These are phyloP conservation scores for Aspergillus indologenus DNA, from an alignment of 495 filamentous ascomycete genomes.

Conservation along the genomic window DNA sequence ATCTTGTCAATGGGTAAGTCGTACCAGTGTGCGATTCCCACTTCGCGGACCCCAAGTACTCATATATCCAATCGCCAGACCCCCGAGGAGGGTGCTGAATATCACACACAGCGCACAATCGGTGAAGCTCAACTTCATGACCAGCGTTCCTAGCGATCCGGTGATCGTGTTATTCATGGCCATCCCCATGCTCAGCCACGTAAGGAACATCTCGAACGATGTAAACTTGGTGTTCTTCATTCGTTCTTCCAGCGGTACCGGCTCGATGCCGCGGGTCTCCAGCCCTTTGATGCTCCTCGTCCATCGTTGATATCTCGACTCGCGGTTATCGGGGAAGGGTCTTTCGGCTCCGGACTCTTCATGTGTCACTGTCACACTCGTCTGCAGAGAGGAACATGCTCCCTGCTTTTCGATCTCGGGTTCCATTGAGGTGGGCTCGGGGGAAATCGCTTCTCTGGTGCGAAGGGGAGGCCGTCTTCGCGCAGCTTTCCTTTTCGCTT, in stretches of 20 bases:
- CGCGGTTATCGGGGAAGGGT: slow-evolving; percentile 11
- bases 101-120: slow-evolving; percentile 64
- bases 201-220: slow-evolving; percentile 58
- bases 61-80: slow-evolving; percentile 62
- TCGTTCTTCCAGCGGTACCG: slow-evolving; percentile 56
- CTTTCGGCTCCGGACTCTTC: slow-evolving; percentile 8
- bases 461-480: not conserved
- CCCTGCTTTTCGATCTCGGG: slow-evolving; percentile 17
- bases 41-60: slow-evolving; percentile 69
- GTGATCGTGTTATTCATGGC: slow-evolving; percentile 69
- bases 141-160: slow-evolving; percentile 64
- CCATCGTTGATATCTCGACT: slow-evolving; percentile 28
- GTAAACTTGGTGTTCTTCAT: slow-evolving; percentile 31
- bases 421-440: slow-evolving; percentile 12
- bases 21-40: slow-evolving; percentile 69
- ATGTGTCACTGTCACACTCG: slow-evolving; percentile 22
- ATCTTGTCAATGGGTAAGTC: slow-evolving; percentile 6
- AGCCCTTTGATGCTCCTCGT: slow-evolving; percentile 47
- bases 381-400: slow-evolving; percentile 17
- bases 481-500: not conserved
- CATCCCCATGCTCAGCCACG: slow-evolving; percentile 75
- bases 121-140: slow-evolving; percentile 60
- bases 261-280: slow-evolving; percentile 67
- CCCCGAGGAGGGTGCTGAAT: slow-evolving; percentile 60
- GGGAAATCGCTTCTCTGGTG: not conserved